Conservation (phyloP, 257 asterid species). For the Osmanthus fragrans region DNA sequence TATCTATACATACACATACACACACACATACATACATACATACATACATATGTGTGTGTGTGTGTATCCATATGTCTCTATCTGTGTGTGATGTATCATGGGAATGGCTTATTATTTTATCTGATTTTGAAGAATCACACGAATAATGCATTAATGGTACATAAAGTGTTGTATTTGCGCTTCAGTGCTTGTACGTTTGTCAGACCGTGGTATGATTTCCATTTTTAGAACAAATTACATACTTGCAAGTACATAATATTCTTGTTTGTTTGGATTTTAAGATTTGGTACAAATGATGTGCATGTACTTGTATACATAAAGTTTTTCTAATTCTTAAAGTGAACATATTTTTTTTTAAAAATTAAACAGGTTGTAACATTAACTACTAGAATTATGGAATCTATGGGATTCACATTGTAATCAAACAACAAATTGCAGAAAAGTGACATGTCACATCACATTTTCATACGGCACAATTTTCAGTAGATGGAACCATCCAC, state of each 20-base stretch:
- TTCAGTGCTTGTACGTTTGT: conserved; percentile 4
- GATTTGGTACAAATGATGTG: not conserved
- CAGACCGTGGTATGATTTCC: not conserved
- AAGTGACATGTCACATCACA: not conserved
- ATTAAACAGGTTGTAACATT: not conserved
- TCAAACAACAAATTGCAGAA: not conserved
- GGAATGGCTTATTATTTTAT: not conserved
- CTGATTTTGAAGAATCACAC: not conserved
- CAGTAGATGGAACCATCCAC: not conserved
- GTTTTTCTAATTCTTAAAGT: not conserved
- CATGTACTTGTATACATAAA: not conserved
- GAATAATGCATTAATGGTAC: not conserved
- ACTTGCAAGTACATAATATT: not conserved
- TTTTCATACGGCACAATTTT: too few species aligned
- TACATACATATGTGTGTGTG: not conserved
- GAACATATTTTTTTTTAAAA: not conserved
- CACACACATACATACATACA: too few species aligned
- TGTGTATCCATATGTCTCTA: conserved; percentile 24
- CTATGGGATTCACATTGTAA: too few species aligned
- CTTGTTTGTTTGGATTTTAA: not conserved
- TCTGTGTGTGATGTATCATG: conserved; percentile 8
- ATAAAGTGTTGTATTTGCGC: not conserved
- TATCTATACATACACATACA: too few species aligned
- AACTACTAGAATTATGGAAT: not conserved
- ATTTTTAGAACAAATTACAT: not conserved